Evolutionary conservation across 2,329 filamentous ascomycete genomes (phyloP).

Genomic region (Pseudogymnoascus sp.): DNA sequence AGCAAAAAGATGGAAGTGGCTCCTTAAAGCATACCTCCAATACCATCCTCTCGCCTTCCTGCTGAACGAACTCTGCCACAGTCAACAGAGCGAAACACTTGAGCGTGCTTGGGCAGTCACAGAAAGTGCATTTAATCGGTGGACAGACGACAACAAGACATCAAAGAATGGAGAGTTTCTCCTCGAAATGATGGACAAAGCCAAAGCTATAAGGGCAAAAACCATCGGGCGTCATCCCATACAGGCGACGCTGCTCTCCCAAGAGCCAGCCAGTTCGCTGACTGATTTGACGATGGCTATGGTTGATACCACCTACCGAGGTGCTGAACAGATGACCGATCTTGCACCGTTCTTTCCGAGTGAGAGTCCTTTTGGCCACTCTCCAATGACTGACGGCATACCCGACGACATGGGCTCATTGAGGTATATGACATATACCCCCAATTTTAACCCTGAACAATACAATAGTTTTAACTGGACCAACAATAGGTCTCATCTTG

Average conservation of each 20-base stretch:
- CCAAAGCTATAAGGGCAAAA: neutral
- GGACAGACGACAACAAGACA: neutral
- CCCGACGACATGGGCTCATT: neutral
- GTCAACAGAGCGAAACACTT: neutral
- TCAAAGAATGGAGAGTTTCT: neutral
- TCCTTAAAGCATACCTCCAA: neutral
- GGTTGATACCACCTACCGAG: neutral
- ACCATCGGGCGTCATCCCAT: neutral
- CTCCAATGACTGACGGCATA: neutral
- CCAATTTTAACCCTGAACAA: neutral
- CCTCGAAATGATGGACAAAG: neutral
- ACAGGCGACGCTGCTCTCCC: neutral
- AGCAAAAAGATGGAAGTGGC: conserved; percentile 1
- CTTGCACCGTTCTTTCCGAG: neutral
- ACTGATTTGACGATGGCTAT: neutral
- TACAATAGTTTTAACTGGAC: neutral
- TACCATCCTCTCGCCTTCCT: neutral
- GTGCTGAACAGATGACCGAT: neutral
- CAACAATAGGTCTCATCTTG: neutral
- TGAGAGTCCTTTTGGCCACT: neutral
- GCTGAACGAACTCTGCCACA: neutral
- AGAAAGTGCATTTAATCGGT: neutral
- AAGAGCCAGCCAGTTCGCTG: neutral
- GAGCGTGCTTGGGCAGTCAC: neutral
- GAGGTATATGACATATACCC: neutral